Evolutionary conservation across 1,139 yeast genomes (phyloP).

Genomic region (Barnettozyma hawaiiensis): DNA sequence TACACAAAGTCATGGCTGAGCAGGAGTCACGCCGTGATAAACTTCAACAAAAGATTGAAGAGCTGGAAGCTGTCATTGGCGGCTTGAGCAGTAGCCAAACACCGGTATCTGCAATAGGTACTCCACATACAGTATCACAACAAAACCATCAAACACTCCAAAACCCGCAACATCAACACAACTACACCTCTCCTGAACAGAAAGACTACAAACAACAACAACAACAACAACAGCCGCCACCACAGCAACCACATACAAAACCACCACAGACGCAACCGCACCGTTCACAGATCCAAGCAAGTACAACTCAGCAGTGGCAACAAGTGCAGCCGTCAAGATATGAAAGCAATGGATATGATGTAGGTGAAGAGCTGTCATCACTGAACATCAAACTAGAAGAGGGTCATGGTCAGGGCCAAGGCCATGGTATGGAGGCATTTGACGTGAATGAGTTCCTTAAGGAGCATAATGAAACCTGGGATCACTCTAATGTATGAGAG

Average conservation of each 20-base stretch:
- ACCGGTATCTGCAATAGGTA: neutral
- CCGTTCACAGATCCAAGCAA: constrained; percentile 3
- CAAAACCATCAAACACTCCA: neutral
- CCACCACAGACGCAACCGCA: neutral
- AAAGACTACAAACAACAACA: neutral
- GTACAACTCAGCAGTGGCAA: constrained; percentile 1
- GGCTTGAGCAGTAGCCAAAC: constrained; percentile 7
- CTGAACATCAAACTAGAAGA: constrained; percentile 2
- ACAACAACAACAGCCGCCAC: neutral
- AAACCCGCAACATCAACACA: neutral
- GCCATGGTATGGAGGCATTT: constrained; percentile 12
- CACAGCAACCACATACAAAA: no score
- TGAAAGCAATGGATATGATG: neutral
- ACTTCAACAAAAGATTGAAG: constrained; percentile 32
- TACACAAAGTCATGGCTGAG: constrained; percentile 38
- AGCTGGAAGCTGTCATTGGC: constrained; percentile 27
- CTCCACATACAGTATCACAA: constrained; percentile 3
- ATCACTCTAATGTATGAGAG: constrained; percentile 8
- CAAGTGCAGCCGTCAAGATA: constrained; percentile 1
- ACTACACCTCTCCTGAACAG: neutral
- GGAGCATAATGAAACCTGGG: constrained; percentile 20
- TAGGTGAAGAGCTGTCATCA: neutral
- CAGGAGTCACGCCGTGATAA: constrained; percentile 36
- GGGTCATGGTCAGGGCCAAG: neutral
- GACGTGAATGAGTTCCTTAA: constrained; percentile 24